Conservation (phyloP, 2,329 filamentous ascomycete species). For the Calonectria fujianensis region DNA sequence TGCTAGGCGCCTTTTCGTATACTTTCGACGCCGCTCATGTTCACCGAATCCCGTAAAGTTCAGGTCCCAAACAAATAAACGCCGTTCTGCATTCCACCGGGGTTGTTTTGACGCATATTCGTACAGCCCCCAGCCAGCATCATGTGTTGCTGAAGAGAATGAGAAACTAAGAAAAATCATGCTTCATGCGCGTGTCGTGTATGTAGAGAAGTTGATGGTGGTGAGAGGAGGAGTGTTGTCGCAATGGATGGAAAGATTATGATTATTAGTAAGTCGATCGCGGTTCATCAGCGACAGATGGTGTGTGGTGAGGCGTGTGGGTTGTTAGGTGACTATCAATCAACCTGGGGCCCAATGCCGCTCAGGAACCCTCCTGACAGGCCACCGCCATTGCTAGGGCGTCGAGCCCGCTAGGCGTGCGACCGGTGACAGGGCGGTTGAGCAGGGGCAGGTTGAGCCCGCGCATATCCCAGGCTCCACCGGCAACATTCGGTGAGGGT, state of each 20-base stretch:
- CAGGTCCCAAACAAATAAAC: constrained; percentile 40
- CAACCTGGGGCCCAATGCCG: constrained; percentile 9
- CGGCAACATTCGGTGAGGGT: constrained; percentile 59
- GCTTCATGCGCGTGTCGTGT: constrained; percentile 38
- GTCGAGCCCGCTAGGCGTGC: constrained; percentile 72
- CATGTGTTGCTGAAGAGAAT: constrained; percentile 29
- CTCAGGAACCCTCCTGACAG: constrained; percentile 66
- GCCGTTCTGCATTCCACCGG: constrained; percentile 44
- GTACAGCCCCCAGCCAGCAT: constrained; percentile 48
- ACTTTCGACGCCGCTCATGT: constrained; percentile 50
- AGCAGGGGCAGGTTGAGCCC: constrained; percentile 67
- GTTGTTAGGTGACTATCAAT: constrained; percentile 22
- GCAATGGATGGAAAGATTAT: constrained; percentile 44
- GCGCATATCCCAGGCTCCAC: constrained; percentile 69
- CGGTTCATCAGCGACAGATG: constrained; percentile 30
- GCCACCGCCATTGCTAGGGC: constrained; percentile 73
- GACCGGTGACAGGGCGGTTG: constrained; percentile 64
- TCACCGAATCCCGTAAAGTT: constrained; percentile 41
- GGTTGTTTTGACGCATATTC: constrained; percentile 47
- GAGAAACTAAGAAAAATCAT: constrained; percentile 32
- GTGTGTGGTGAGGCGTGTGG: constrained; percentile 18
- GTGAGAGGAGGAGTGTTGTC: constrained; percentile 22
- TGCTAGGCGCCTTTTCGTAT: constrained; percentile 52
- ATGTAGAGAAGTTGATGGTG: constrained; percentile 29
- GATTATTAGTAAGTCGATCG: constrained; percentile 50